These are phyloP conservation scores for Pezicula radicicola DNA, from an alignment of 2,329 filamentous ascomycete species.

Conservation along the genomic window DNA sequence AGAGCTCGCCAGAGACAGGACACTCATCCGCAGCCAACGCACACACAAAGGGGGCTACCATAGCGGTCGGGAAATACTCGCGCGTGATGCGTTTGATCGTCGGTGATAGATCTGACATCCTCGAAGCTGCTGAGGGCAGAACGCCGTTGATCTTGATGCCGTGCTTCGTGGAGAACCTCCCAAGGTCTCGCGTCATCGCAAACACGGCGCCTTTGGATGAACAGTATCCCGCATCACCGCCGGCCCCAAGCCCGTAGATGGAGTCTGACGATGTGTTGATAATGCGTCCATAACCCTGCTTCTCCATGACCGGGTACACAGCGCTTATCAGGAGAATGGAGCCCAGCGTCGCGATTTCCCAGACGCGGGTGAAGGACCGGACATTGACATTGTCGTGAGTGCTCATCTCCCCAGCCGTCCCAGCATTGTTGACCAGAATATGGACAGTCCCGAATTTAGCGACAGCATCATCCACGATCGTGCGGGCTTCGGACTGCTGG, in stretches of 20 bases:
- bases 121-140: background rate
- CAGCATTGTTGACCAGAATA: background rate
- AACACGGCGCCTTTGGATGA: background rate
- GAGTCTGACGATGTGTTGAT: slow-evolving; percentile 12
- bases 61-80: background rate
- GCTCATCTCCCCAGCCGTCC: background rate
- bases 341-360: slow-evolving; percentile 2
- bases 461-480: slow-evolving; percentile 10
- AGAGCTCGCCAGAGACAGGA: background rate
- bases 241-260: slow-evolving; percentile 16
- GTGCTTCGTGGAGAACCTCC: background rate
- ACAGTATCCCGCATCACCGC: background rate
- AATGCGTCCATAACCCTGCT: slow-evolving; percentile 8
- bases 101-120: background rate
- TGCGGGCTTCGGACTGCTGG: background rate
- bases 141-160: background rate
- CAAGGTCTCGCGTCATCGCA: background rate
- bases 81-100: background rate
- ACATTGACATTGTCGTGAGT: slow-evolving; percentile 6
- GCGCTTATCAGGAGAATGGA: slow-evolving; percentile 12
- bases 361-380: slow-evolving; percentile 7
- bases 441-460: slow-evolving; percentile 8
- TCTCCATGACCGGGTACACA: slow-evolving; percentile 15
- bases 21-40: background rate
- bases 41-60: slow-evolving; percentile 4